Base-by-base conservation (phyloP, 805 yeast species). In the Candida sphagnicola region DNA sequence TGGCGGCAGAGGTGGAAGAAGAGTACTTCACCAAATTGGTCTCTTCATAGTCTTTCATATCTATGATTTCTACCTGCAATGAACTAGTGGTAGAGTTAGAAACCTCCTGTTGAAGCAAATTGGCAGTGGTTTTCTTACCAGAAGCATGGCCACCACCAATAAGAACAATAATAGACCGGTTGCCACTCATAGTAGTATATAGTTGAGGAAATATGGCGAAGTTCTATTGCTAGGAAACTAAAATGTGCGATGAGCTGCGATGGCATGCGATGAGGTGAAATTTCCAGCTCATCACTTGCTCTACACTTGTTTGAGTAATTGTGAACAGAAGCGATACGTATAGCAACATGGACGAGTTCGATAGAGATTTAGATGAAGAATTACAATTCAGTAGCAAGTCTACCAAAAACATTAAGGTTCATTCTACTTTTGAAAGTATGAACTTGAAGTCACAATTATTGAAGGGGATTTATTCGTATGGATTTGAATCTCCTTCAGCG, bases 401-500 rank as follows among this genome's bases (percentile, higher is more conserved):
- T 13, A 52, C 89, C 10, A 81, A 78, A 48, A 75, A 77, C 40
- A 70, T 80, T 31, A 67, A 71, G 48, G 61, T 80, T 8, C 80
- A 77, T 46, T 64, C 75, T 14, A 64, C 72, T 2, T 63, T 63
- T 42, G 72, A 65, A 47, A 53, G 65, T 43, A 69, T 69, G 74
- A 54, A 54, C 18, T 50, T 69, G 28, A 67, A 67, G 45, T 67
- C 66, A 5, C 61, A 61, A 28, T 58, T 64, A 8, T 50, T 67
- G 23, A 61, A 61, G 50, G 78, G 88, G 53, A 80, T 88, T 51
- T 88, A 76, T 63, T 86, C 85, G 53, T 85, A 84, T 72, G 97
- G 98, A 65, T 93, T 88, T 65, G 98, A 91, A 71, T 78, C 80
- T 39, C 99, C 99, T 49, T 89, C 97, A 39, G 93, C 98, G 41